Base-by-base conservation (phyloP, 2,329 filamentous ascomycete species). In the Fusarium buxicola region DNA sequence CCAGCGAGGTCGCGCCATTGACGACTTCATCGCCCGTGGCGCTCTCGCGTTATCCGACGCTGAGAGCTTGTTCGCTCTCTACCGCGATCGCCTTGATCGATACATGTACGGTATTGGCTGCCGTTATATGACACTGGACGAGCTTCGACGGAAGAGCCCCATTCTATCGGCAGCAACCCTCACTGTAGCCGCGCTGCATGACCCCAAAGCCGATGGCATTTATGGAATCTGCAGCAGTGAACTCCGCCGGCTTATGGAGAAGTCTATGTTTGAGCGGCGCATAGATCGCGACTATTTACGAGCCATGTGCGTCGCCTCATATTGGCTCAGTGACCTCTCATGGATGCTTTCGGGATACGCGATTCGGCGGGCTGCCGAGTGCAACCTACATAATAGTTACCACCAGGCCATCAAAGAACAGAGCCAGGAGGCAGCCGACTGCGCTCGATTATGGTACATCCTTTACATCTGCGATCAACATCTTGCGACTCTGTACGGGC, bases 401-500 rank as follows among this genome's bases (percentile, higher is more conserved):
- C 75, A 75, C 4, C 75, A 75, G 8, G 76, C 78, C 5, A 69
- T 81, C 2, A 60, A 70, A 2, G 77, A 76, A 13, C 71, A 74
- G 18, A 76, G 73, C 11, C 75, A 78, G 11, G 80, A 83, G 38
- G 79, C 79, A 0, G 77, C 79, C 53, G 84, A 87, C 55, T 81
- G 82, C 31, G 80, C 86, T 5, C 78, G 86, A 16, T 73, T 89
- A 11, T 89, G 86, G 86, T 89, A 87, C 65, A 72, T 86, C 28
- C 75, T 86, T 2, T 87, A 86, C 58, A 83, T 87, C 7, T 87
- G 85, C 60, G 85, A 88, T 55, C 84, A 86, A 56, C 85, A 88
- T 63, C 80, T 87, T 3, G 86, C 84, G 15, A 88, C 87, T 18
- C 75, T 87, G 0, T 88, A 89, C 50, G 84, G 85, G 3, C 78